Conservation (phyloP, 176 grass and related monocot genomes). For the Rhynchospora tenuis region DNA sequence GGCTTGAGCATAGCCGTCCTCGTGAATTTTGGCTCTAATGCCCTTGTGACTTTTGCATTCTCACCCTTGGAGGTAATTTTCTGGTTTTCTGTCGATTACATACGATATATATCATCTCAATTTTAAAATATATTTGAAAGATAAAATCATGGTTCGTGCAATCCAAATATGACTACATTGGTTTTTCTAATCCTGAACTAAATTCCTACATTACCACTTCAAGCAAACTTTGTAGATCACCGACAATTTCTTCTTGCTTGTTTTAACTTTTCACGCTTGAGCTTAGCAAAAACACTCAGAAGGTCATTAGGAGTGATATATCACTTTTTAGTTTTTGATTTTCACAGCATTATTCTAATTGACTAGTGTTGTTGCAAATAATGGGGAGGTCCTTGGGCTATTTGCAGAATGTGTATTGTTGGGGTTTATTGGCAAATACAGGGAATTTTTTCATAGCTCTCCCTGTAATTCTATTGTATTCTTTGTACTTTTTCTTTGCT, state of each 20-base stretch:
- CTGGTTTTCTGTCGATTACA: neutral
- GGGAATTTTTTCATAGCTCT: neutral
- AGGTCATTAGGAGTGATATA: neutral
- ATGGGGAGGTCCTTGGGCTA: neutral
- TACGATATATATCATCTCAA: neutral
- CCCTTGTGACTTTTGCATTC: constrained; percentile 92
- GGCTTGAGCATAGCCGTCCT: constrained; percentile 83
- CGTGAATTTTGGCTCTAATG: constrained; percentile 88
- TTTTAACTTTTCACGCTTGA: neutral
- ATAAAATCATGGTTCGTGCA: neutral
- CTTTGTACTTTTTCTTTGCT: neutral
- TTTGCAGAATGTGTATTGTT: neutral
- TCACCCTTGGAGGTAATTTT: constrained; percentile 84
- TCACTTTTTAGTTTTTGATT: neutral
- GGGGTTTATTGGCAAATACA: neutral
- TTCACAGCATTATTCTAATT: neutral
- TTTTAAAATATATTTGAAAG: neutral
- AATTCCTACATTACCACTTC: neutral
- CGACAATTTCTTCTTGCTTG: neutral
- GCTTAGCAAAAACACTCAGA: neutral
- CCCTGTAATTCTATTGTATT: neutral
- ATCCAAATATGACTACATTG: neutral
- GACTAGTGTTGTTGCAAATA: neutral
- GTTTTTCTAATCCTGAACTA: neutral
- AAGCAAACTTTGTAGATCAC: neutral